Conservation (phyloP, 2,329 filamentous ascomycete species). For the Tolypocladium ophioglossoides region DNA sequence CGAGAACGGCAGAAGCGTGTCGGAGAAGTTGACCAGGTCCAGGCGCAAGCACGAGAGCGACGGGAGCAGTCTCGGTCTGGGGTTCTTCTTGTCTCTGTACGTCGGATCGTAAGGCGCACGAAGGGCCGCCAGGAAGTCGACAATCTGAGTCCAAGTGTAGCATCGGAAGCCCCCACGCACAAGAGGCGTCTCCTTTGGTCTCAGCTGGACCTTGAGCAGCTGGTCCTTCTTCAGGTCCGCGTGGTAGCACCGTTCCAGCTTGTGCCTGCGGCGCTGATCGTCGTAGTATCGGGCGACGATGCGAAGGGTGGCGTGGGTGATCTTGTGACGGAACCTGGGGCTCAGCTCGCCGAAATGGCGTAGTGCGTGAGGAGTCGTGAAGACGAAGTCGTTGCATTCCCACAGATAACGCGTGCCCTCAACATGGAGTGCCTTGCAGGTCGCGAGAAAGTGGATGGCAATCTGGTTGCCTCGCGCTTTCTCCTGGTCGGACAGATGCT, state of each 20-base stretch:
- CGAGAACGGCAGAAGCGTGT: constrained; percentile 32
- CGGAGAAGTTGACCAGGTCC: constrained; percentile 44
- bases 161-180: constrained; percentile 41
- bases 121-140: constrained; percentile 40
- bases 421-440: constrained; percentile 35
- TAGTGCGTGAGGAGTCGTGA: constrained; percentile 41
- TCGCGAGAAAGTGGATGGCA: constrained; percentile 41
- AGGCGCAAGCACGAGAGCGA: constrained; percentile 36
- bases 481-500: constrained; percentile 33
- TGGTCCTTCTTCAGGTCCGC: constrained; percentile 29
- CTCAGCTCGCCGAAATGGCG: constrained; percentile 37
- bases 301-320: constrained; percentile 38
- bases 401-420: constrained; percentile 42
- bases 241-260: constrained; percentile 31
- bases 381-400: constrained; percentile 41
- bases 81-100: constrained; percentile 20
- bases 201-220: constrained; percentile 28
- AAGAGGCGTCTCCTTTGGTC: constrained; percentile 33
- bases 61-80: constrained; percentile 34
- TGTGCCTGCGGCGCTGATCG: constrained; percentile 33
- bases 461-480: constrained; percentile 34
- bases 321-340: constrained; percentile 27
- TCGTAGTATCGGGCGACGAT: constrained; percentile 47
- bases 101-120: constrained; percentile 38
- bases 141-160: constrained; percentile 43